Conservation (phyloP, 805 yeast species). For the Candida boleticola region DNA sequence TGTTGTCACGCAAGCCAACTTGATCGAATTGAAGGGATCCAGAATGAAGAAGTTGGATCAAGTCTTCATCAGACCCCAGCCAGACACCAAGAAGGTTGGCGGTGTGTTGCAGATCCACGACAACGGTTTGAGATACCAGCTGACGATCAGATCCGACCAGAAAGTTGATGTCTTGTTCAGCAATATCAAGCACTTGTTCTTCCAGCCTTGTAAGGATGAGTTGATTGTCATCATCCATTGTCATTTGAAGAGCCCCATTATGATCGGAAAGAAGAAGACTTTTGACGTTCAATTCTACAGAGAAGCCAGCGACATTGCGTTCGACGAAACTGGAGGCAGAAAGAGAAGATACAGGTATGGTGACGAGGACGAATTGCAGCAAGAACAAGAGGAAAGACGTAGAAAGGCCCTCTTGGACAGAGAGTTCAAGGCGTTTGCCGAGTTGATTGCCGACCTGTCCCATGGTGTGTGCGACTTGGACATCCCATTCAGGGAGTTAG, state of each 20-base stretch:
- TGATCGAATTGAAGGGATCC: slow-evolving; percentile 77
- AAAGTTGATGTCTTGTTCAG: slow-evolving; percentile 83
- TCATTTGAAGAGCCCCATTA: slow-evolving; percentile 87
- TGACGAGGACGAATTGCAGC: slow-evolving; percentile 97
- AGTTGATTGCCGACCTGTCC: slow-evolving; percentile 85
- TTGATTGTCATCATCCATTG: slow-evolving; percentile 88
- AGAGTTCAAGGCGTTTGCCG: slow-evolving; percentile 87
- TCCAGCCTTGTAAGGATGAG: slow-evolving; percentile 96
- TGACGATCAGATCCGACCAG: slow-evolving; percentile 81
- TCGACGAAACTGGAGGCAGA: slow-evolving; percentile 95
- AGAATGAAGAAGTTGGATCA: slow-evolving; percentile 85
- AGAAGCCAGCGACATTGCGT: slow-evolving; percentile 93
- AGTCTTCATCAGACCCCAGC: slow-evolving; percentile 90
- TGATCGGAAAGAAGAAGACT: slow-evolving; percentile 94
- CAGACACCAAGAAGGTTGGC: slow-evolving; percentile 94
- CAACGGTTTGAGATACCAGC: slow-evolving; percentile 92
- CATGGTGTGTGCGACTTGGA: slow-evolving; percentile 84
- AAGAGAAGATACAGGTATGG: slow-evolving; percentile 88
- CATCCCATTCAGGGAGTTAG: slow-evolving; percentile 92
- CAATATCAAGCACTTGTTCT: slow-evolving; percentile 89
- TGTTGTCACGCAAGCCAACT: slow-evolving; percentile 87
- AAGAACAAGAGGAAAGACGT: slow-evolving; percentile 96
- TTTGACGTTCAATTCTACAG: slow-evolving; percentile 94
- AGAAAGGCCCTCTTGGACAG: slow-evolving; percentile 87
- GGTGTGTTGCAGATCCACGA: slow-evolving; percentile 90